Evolutionary conservation across 1,284 basidiomycete species (phyloP).

Genomic region (Cystobasidium pallidum): DNA sequence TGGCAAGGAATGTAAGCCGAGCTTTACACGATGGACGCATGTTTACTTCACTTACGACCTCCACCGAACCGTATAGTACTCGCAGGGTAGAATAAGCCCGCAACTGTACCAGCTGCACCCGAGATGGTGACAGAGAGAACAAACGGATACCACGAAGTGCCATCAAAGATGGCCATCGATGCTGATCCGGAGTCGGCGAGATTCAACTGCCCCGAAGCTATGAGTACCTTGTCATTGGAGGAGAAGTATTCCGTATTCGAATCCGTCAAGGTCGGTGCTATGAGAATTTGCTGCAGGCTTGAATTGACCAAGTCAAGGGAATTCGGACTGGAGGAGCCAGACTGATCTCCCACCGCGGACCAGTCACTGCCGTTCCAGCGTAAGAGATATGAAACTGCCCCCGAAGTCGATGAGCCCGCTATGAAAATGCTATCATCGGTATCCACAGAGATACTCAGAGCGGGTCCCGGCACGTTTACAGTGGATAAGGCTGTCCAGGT

Average conservation of each 20-base stretch:
- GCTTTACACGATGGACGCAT: neutral
- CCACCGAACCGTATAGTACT: constrained; percentile 49
- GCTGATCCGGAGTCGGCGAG: constrained; percentile 71
- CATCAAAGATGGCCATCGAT: constrained; percentile 86
- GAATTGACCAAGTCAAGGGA: constrained; percentile 17
- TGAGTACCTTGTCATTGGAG: constrained; percentile 76
- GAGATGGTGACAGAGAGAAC: constrained; percentile 69
- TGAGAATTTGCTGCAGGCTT: constrained; percentile 77
- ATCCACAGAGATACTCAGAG: constrained; percentile 84
- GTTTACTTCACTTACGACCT: constrained; percentile 44
- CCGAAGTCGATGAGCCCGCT: constrained; percentile 72
- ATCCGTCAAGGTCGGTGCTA: constrained; percentile 78
- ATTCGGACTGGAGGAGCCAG: constrained; percentile 52
- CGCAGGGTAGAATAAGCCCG: constrained; percentile 76
- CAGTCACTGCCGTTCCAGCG: constrained; percentile 81
- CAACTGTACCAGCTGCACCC: constrained; percentile 73
- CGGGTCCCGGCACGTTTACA: constrained; percentile 77
- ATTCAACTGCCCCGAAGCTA: constrained; percentile 80
- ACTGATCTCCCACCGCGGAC: constrained; percentile 67
- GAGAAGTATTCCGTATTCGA: constrained; percentile 72
- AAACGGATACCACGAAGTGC: constrained; percentile 79
- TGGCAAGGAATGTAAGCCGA: constrained; percentile 53
- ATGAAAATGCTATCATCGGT: constrained; percentile 81
- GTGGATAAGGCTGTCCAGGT: constrained; percentile 76
- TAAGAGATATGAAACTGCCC: constrained; percentile 69